These are phyloP conservation scores for Rhodotorula mucilaginosa DNA, from an alignment of 1,284 basidiomycete genomes.

Conservation along the genomic window DNA sequence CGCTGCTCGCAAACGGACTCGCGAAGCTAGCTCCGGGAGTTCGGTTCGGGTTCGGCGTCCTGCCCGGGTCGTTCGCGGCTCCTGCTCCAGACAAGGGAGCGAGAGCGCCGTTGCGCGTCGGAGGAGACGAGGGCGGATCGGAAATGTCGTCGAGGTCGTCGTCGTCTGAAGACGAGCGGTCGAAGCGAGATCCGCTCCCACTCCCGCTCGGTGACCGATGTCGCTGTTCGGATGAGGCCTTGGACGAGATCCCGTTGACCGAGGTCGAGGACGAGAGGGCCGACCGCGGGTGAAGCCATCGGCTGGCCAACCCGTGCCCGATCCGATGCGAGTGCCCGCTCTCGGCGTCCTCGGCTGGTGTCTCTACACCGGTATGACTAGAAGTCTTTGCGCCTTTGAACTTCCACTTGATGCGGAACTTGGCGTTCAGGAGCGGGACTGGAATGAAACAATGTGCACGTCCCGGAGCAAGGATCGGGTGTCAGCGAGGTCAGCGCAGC, in stretches of 20 bases:
- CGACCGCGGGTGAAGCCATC: conserved; percentile 19
- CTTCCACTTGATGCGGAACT: conserved; percentile 38
- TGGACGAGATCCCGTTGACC: background rate
- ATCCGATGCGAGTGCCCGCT: background rate
- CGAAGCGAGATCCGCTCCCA: conserved; percentile 5
- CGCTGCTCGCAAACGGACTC: background rate
- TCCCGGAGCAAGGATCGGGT: background rate
- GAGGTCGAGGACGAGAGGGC: background rate
- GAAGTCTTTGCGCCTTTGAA: conserved; percentile 33
- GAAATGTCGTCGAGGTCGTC: background rate
- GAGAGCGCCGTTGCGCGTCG: no score
- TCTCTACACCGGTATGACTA: conserved; percentile 1
- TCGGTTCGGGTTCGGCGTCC: conserved; percentile 29
- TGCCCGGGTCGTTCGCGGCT: background rate
- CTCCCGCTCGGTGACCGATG: background rate
- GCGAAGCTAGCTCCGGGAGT: conserved; percentile 10
- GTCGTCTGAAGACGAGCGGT: conserved; percentile 4
- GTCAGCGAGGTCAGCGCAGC: background rate
- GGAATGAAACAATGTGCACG: background rate
- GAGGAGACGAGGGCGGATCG: no score
- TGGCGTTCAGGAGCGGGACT: conserved; percentile 36
- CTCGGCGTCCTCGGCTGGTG: background rate
- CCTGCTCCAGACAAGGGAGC: background rate
- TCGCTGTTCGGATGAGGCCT: background rate
- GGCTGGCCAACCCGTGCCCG: conserved; percentile 8